phyloP scores from a whole-genome alignment of 2,329 filamentous ascomycete genomes.

The Calonectria henricotiae region DNA sequence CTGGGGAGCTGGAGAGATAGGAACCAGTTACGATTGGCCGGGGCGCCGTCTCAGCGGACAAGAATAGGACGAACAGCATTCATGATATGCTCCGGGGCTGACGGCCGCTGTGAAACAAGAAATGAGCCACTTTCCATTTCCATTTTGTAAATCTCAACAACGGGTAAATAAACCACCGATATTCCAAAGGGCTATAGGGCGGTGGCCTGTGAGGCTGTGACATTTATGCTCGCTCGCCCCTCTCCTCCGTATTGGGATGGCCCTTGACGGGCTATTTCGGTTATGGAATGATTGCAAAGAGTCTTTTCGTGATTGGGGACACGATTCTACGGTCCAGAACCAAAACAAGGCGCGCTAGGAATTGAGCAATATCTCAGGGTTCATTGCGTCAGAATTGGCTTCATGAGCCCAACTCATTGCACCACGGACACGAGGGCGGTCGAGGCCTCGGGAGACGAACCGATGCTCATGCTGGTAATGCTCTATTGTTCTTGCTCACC shows the following conservation, averaged over 20 bases:
- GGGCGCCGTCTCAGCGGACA: slow-evolving; percentile 33
- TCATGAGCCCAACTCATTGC: slow-evolving; percentile 36
- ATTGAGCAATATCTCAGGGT: slow-evolving; percentile 49
- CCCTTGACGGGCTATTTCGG: slow-evolving; percentile 13
- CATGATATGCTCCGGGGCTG: slow-evolving; percentile 41
- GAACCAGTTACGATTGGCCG: slow-evolving; percentile 34
- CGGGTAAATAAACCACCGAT: slow-evolving; percentile 36
- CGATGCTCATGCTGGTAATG: not conserved
- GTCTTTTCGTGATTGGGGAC: slow-evolving; percentile 27
- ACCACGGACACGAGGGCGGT: slow-evolving; percentile 33
- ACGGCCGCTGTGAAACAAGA: slow-evolving; percentile 23
- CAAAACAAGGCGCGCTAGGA: slow-evolving; percentile 35
- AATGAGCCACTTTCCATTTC: slow-evolving; percentile 38
- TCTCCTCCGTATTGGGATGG: slow-evolving; percentile 1
- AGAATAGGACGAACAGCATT: slow-evolving; percentile 37
- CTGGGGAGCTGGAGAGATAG: slow-evolving; percentile 29
- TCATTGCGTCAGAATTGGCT: slow-evolving; percentile 46
- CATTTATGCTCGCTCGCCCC: slow-evolving; percentile 10
- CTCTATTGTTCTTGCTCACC: not conserved
- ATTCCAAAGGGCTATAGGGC: slow-evolving; percentile 40
- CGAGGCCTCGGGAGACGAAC: slow-evolving; percentile 14
- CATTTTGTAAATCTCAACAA: slow-evolving; percentile 45
- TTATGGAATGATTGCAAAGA: slow-evolving; percentile 28
- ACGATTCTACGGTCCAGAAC: slow-evolving; percentile 21
- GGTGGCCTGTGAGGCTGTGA: slow-evolving; percentile 41